These are phyloP conservation scores for Vaccinium macrocarpon DNA, from an alignment of 148 eudicot species.

Conservation along the genomic window DNA sequence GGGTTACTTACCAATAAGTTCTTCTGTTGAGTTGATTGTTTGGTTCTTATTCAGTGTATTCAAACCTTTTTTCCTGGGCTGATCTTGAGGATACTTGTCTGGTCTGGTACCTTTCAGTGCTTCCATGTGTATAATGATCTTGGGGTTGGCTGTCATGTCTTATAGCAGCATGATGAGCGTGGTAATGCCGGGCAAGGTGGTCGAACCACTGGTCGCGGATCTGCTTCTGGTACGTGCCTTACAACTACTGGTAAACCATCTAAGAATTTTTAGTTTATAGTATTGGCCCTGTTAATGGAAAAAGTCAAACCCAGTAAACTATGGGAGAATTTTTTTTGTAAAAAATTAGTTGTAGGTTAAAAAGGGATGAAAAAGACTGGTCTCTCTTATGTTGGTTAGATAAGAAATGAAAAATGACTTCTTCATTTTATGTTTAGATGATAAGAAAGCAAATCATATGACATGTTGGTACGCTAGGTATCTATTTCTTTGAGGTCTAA, in stretches of 20 bases:
- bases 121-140: constrained; percentile 62
- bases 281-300: neutral
- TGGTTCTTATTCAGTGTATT: constrained; percentile 39
- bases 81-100: constrained; percentile 52
- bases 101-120: constrained; percentile 50
- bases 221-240: constrained; percentile 51
- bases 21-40: constrained; percentile 29
- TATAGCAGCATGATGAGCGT: constrained; percentile 92
- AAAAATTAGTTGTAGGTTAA: neutral
- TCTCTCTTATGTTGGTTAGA: neutral
- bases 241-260: neutral
- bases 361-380: neutral
- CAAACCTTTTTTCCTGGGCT: constrained; percentile 41
- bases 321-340: neutral
- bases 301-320: neutral
- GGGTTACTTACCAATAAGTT: neutral
- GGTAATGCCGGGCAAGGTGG: constrained; percentile 60
- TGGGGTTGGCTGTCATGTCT: constrained; percentile 94
- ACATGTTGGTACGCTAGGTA: neutral
- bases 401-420: neutral
- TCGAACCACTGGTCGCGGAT: constrained; percentile 53
- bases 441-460: neutral
- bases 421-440: neutral
- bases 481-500: neutral
- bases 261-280: neutral